Evolutionary conservation across 768 basidiomycete genomes (phyloP).

Genomic region (Tulasnella sp.): DNA sequence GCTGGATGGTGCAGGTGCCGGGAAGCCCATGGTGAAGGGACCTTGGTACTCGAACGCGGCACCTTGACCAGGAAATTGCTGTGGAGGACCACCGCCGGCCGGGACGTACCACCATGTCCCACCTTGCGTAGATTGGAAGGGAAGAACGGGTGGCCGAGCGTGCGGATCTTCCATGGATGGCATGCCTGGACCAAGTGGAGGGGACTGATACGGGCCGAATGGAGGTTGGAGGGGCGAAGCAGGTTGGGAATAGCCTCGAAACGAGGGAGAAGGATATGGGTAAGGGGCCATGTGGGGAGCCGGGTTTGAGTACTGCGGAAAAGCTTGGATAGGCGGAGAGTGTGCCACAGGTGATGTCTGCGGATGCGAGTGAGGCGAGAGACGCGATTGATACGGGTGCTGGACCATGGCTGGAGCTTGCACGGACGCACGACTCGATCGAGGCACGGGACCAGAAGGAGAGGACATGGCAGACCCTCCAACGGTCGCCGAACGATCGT

Average conservation of each 20-base stretch:
- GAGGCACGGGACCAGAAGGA: background rate
- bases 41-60: background rate
- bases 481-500: background rate
- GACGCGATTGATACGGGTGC: background rate
- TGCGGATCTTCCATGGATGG: background rate
- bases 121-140: background rate
- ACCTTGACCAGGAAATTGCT: background rate
- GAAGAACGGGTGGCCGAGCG: background rate
- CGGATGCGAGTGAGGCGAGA: background rate
- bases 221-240: constrained; percentile 1
- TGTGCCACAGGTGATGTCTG: background rate
- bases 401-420: background rate
- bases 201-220: background rate
- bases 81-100: constrained; percentile 7
- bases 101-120: constrained; percentile 14
- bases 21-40: background rate
- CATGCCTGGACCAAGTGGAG: background rate
- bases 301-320: constrained; percentile 1
- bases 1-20: too few relatives aligned
- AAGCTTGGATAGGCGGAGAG: background rate
- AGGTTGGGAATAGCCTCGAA: background rate
- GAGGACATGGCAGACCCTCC: background rate
- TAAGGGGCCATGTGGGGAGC: background rate
- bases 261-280: background rate
- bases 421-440: background rate